phyloP scores from a whole-genome alignment of 2,329 filamentous ascomycete species.

The Rhexocercosporidium sp. region DNA sequence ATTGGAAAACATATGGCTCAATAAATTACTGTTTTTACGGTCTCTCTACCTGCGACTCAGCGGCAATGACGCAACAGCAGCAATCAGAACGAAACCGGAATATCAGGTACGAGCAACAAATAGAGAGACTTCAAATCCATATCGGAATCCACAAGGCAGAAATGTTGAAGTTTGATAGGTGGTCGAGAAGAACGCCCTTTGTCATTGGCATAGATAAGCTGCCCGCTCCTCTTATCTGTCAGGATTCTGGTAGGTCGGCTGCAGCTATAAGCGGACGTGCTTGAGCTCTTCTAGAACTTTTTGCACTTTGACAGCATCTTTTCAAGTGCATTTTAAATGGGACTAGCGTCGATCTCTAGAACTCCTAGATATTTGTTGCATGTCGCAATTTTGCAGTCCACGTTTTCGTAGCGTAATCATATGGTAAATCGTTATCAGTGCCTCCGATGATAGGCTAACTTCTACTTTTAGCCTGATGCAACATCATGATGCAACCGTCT shows the following conservation, averaged over 20 bases:
- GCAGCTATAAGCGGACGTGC: neutral
- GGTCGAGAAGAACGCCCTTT: constrained; percentile 1
- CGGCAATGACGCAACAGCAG: constrained; percentile 1
- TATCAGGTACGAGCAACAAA: constrained; percentile 5
- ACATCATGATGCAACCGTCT: neutral
- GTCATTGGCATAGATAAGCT: constrained; percentile 13
- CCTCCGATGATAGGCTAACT: neutral
- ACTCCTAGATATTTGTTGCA: constrained; percentile 29
- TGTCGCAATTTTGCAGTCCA: constrained; percentile 23
- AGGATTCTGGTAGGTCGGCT: neutral
- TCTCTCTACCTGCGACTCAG: neutral
- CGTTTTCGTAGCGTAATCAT: constrained; percentile 34
- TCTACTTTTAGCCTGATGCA: neutral
- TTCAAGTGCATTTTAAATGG: neutral
- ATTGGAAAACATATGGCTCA: neutral
- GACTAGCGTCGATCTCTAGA: neutral
- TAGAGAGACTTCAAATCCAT: constrained; percentile 1
- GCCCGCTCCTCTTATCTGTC: constrained; percentile 6
- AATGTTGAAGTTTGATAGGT: neutral
- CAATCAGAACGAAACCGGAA: neutral
- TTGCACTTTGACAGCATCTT: constrained; percentile 13
- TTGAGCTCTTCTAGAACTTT: constrained; percentile 13
- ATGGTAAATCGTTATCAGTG: constrained; percentile 19
- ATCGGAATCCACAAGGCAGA: neutral
- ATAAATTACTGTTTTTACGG: neutral